These are phyloP conservation scores for Ocimum tenuiflorum DNA, from an alignment of 257 asterid genomes.

Conservation along the genomic window DNA sequence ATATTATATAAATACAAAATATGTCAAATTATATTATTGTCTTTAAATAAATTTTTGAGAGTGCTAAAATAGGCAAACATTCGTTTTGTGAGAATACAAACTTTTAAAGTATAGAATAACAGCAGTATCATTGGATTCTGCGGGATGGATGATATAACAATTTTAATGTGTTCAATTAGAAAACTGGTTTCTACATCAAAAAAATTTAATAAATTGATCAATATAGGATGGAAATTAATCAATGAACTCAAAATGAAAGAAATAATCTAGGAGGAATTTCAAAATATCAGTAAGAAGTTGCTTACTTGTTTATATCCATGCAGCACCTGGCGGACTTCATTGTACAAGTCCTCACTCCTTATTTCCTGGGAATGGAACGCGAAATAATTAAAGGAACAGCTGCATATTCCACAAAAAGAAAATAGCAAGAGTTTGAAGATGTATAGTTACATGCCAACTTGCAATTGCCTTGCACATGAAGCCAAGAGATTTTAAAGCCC, in stretches of 20 bases:
- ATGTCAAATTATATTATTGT: too few relatives aligned
- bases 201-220: background rate
- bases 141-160: background rate
- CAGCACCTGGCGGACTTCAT: slow-evolving; percentile 82
- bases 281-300: background rate
- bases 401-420: background rate
- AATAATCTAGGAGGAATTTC: background rate
- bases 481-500: slow-evolving; percentile 72
- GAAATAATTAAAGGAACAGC: slow-evolving; percentile 5
- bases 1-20: too few relatives aligned
- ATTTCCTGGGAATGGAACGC: slow-evolving; percentile 54
- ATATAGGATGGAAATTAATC: background rate
- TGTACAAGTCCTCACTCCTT: slow-evolving; percentile 80
- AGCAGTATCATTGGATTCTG: too few relatives aligned
- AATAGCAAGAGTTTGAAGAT: background rate
- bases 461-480: slow-evolving; percentile 85
- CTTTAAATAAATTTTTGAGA: too few relatives aligned
- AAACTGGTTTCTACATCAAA: background rate
- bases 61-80: too few relatives aligned
- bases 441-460: slow-evolving; percentile 88
- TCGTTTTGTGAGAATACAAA: too few relatives aligned
- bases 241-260: background rate
- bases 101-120: too few relatives aligned
- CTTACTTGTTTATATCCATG: slow-evolving; percentile 91
- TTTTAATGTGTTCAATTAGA: background rate